Percentiles rank a stretch among this genome's conserved stretches.
Evolutionary conservation across 1,284 basidiomycete genomes (phyloP).

Genomic region (Heterobasidion occidentale): DNA sequence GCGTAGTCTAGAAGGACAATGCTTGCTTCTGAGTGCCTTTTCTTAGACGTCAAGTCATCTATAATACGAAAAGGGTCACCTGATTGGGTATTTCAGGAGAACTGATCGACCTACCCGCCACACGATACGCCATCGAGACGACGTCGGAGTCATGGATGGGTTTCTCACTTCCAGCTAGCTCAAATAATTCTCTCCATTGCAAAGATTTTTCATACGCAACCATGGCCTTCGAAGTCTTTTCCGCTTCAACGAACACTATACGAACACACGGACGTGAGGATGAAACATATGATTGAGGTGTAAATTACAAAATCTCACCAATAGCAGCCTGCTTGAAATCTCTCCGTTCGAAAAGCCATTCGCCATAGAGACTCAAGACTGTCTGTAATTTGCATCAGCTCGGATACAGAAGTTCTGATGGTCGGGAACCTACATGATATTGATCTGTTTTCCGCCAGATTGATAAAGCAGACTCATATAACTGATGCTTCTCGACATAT

Average conservation of each 20-base stretch:
- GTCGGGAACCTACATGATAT: constrained; percentile 43
- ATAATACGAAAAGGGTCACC: neutral
- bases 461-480: constrained; percentile 69
- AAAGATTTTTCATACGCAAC: constrained; percentile 80
- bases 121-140: constrained; percentile 57
- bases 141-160: constrained; percentile 42
- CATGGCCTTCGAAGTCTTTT: constrained; percentile 64
- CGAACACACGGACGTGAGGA: neutral
- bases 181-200: constrained; percentile 87
- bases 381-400: constrained; percentile 11
- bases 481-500: constrained; percentile 75
- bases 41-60: constrained; percentile 81
- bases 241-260: constrained; percentile 68
- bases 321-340: constrained; percentile 82
- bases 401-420: neutral
- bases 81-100: neutral
- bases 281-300: neutral
- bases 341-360: constrained; percentile 80
- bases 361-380: constrained; percentile 79
- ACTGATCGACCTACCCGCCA: constrained; percentile 50
- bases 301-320: constrained; percentile 30
- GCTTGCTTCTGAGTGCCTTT: constrained; percentile 76
- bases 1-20: constrained; percentile 84
- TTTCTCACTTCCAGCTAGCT: constrained; percentile 52
- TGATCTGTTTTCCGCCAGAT: constrained; percentile 64